Base-by-base conservation (phyloP, 23 red algal genomes). In the Gracilaria vermiculophylla region DNA sequence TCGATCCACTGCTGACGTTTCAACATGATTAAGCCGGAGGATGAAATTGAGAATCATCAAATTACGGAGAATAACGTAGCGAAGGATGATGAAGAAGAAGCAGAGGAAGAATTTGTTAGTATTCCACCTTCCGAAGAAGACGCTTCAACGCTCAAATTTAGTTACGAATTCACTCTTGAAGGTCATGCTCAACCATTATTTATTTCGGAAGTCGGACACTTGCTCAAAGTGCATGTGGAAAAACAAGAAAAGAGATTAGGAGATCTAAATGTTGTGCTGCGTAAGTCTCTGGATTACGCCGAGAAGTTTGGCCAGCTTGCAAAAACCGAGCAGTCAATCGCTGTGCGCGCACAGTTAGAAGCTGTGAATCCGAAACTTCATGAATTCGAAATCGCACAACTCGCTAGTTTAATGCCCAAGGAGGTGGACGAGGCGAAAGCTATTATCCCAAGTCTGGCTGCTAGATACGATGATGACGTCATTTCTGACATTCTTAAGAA, bases 381-480 rank as follows among this genome's bases (percentile, higher is more conserved):
- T 50, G 80, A 78, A 28, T 96, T 96, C 86, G 94, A 96, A 80
- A 50, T 96, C 25, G 94, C 87, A 47, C 90, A 89, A 53, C 69
- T 96, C 17, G 88, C 85, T 25, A 92, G 77, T 52, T 57, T 94
- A 37, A 81, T 94, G 82, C 92, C 92, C 0, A 82, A 78, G 47
- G 69, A 90, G 40, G 86, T 88, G 17, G 94, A 96, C 54, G 94
- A 96, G 48, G 94, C 94, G 31, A 92, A 92, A 54, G 90, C 80
- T 0, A 88, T 92, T 54, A 81, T 96, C 43, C 94, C 94, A 1
- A 92, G 80, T 33, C 70, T 96, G 17, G 65, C 56, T 25, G 80
- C 77, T 24, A 53, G 85, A 1, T 85, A 72, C 37, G 94, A 92
- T 27, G 86, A 96, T 44, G 89, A 92, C 44, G 82, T 76, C 20